A percentile compares a stretch with the other conserved stretches of the same genome.
Conservation (phyloP, 768 basidiomycete species). For the Xanthoconium purpureum region DNA sequence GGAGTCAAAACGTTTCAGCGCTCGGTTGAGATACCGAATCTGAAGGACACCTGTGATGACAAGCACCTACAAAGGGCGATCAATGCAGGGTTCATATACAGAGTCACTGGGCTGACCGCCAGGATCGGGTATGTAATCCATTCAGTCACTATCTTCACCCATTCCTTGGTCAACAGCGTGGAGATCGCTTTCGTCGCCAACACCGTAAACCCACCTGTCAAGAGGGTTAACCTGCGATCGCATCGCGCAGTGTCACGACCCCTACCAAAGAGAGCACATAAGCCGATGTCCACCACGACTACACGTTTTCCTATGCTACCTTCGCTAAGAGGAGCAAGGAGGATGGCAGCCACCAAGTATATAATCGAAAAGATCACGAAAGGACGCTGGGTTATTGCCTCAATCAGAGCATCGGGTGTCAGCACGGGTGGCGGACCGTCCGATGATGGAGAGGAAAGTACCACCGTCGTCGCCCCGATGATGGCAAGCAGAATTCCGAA, state of each 20-base stretch:
- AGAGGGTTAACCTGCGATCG: not conserved
- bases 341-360: conserved; percentile 53
- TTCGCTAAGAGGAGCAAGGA: conserved; percentile 67
- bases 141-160: conserved; percentile 70
- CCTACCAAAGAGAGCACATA: conserved; percentile 83
- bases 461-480: conserved; percentile 90
- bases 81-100: conserved; percentile 2
- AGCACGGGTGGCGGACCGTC: conserved; percentile 54
- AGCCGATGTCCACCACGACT: conserved; percentile 83
- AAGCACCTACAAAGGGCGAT: conserved; percentile 49
- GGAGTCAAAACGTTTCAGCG: conserved; percentile 89
- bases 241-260: not conserved
- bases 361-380: conserved; percentile 75
- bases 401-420: conserved; percentile 61
- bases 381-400: conserved; percentile 63
- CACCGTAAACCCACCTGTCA: conserved; percentile 87
- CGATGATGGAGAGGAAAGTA: conserved; percentile 71
- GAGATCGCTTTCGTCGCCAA: conserved; percentile 91
- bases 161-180: conserved; percentile 75
- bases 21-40: conserved; percentile 79
- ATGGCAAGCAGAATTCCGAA: conserved; percentile 78
- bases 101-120: conserved; percentile 42
- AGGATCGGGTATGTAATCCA: conserved; percentile 85
- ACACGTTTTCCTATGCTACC: conserved; percentile 56
- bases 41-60: conserved; percentile 75